phyloP scores from a whole-genome alignment of 768 basidiomycete species.

The Suillus variegatus region DNA sequence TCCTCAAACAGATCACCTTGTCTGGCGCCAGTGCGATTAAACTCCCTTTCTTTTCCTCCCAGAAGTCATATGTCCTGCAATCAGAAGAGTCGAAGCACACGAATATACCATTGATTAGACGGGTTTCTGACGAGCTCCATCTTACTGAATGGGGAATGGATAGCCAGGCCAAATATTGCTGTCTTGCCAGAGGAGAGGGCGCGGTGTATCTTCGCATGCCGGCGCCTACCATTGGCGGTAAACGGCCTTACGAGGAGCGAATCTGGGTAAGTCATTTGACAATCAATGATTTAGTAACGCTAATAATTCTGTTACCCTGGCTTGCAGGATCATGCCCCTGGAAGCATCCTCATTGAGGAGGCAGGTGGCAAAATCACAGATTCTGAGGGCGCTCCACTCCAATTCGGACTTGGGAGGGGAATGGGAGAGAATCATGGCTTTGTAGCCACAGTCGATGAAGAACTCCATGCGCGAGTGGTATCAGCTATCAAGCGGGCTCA shows the following conservation, averaged over 20 bases:
- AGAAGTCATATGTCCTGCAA: slow-evolving; percentile 74
- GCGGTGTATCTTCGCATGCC: slow-evolving; percentile 82
- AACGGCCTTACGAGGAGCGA: slow-evolving; percentile 80
- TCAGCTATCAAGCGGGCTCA: slow-evolving; percentile 69
- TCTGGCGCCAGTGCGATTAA: slow-evolving; percentile 34
- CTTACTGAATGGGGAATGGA: slow-evolving; percentile 82
- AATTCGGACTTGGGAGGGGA: slow-evolving; percentile 87
- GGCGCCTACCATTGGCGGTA: slow-evolving; percentile 42
- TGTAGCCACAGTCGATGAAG: slow-evolving; percentile 70
- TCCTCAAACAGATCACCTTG: slow-evolving; percentile 48
- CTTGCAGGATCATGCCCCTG: slow-evolving; percentile 85
- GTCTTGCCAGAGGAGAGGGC: slow-evolving; percentile 84
- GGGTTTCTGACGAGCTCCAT: slow-evolving; percentile 65
- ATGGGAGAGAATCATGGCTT: slow-evolving; percentile 87
- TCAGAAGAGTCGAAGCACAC: slow-evolving; percentile 92
- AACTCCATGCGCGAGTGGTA: slow-evolving; percentile 67
- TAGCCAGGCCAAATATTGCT: slow-evolving; percentile 93
- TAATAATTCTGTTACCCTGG: neutral
- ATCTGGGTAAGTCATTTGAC: slow-evolving; percentile 74
- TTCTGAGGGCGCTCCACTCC: slow-evolving; percentile 71
- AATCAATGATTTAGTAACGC: neutral
- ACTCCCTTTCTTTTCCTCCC: slow-evolving; percentile 42
- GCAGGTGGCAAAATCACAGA: slow-evolving; percentile 90
- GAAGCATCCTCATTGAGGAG: slow-evolving; percentile 81
- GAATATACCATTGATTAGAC: slow-evolving; percentile 82